phyloP scores from a whole-genome alignment of 148 eudicot genomes.

The Beta vulgaris region DNA sequence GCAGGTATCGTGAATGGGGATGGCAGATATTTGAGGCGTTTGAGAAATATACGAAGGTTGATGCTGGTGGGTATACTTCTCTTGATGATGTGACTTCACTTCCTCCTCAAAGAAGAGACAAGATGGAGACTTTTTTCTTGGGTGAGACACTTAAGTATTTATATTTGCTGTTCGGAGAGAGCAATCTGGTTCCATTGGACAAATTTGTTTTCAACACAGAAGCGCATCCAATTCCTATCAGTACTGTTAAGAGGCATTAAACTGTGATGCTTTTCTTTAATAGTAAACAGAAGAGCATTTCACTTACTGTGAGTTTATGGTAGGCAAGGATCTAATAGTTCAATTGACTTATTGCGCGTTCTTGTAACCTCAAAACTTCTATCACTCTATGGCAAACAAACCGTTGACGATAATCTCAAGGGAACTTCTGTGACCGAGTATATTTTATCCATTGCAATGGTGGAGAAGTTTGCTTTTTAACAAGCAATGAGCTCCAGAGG shows the following conservation, averaged over 20 bases:
- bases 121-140: slow-evolving; percentile 98
- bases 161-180: slow-evolving; percentile 67
- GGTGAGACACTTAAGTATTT: slow-evolving; percentile 92
- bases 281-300: not conserved
- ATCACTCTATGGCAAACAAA: not conserved
- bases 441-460: not conserved
- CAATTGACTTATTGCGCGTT: not conserved
- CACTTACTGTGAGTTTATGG: slow-evolving; percentile 2
- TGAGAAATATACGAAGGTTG: slow-evolving; percentile 86
- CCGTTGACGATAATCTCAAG: not conserved
- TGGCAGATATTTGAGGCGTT: slow-evolving; percentile 96
- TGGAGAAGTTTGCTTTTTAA: not conserved
- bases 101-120: slow-evolving; percentile 87
- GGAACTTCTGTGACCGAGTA: not conserved
- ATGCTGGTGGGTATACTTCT: slow-evolving; percentile 89
- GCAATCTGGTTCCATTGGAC: slow-evolving; percentile 55
- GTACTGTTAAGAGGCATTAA: slow-evolving; percentile 30
- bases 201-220: slow-evolving; percentile 88
- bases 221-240: slow-evolving; percentile 87
- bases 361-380: not conserved
- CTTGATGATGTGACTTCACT: slow-evolving; percentile 84
- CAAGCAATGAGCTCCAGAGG: not conserved
- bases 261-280: slow-evolving; percentile 3
- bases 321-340: not conserved
- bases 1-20: slow-evolving; percentile 96